Conservation (phyloP, 805 yeast species). For the Nakazawaea wickerhamii region DNA sequence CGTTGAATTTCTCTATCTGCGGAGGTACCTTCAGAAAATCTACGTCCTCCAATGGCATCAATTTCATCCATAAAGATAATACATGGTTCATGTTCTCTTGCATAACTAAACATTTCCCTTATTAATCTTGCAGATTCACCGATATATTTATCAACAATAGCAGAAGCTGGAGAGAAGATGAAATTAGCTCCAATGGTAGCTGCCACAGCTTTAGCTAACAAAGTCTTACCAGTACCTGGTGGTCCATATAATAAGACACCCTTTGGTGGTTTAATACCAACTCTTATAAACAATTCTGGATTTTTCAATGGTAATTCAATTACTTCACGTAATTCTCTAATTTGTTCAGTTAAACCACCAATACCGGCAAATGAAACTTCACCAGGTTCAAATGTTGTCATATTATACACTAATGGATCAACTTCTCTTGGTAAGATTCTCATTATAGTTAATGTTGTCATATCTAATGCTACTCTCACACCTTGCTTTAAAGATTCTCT, state of each 20-base stretch:
- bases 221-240: conserved; percentile 97
- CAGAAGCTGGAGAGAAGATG: conserved; percentile 97
- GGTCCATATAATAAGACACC: conserved; percentile 97
- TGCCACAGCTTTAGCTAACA: conserved; percentile 95
- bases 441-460: conserved; percentile 97
- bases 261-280: conserved; percentile 98
- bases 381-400: conserved; percentile 98
- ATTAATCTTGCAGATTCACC: conserved; percentile 96
- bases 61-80: conserved; percentile 98
- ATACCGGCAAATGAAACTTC: conserved; percentile 91
- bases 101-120: conserved; percentile 97
- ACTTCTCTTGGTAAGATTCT: conserved; percentile 96
- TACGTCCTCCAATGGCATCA: conserved; percentile 98
- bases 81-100: conserved; percentile 96
- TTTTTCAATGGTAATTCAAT: conserved; percentile 95
- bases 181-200: conserved; percentile 98
- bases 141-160: conserved; percentile 95
- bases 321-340: conserved; percentile 94
- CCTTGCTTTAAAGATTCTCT: conserved; percentile 84
- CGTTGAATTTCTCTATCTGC: conserved; percentile 99
- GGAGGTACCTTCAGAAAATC: conserved; percentile 96
- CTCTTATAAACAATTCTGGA: conserved; percentile 92
- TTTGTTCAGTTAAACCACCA: conserved; percentile 95
- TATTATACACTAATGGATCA: conserved; percentile 94
- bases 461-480: conserved; percentile 92